A percentile compares a stretch with the other conserved stretches of the same genome.
phyloP scores from a whole-genome alignment of 2,329 filamentous ascomycete species.

The Calonectria honghensis region DNA sequence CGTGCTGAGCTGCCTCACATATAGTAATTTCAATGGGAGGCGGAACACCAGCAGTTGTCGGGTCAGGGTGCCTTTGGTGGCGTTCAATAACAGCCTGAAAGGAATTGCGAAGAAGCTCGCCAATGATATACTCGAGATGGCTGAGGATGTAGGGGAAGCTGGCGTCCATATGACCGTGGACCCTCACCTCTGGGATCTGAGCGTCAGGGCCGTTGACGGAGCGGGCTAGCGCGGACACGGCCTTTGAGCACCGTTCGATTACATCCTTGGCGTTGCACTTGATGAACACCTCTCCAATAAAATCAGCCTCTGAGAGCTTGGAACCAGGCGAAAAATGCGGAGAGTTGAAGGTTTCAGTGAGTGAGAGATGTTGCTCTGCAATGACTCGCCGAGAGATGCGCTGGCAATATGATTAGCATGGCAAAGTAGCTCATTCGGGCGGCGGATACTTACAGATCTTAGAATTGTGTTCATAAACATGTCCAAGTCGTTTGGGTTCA shows the following conservation, averaged over 20 bases:
- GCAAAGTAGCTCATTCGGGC: neutral
- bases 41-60: slow-evolving; percentile 63
- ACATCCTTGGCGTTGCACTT: slow-evolving; percentile 94
- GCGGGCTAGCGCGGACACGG: slow-evolving; percentile 83
- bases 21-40: slow-evolving; percentile 95
- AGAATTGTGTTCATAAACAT: slow-evolving; percentile 96
- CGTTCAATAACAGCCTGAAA: slow-evolving; percentile 93
- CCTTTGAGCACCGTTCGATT: slow-evolving; percentile 86
- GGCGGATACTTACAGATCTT: slow-evolving; percentile 80
- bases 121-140: slow-evolving; percentile 97
- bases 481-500: slow-evolving; percentile 88
- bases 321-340: slow-evolving; percentile 91
- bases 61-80: slow-evolving; percentile 66
- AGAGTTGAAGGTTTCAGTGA: slow-evolving; percentile 95
- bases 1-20: slow-evolving; percentile 94
- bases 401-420: slow-evolving; percentile 64
- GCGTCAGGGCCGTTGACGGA: slow-evolving; percentile 83
- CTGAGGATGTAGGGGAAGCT: slow-evolving; percentile 97
- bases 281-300: slow-evolving; percentile 96
- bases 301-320: slow-evolving; percentile 83
- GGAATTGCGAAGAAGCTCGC: slow-evolving; percentile 94
- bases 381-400: slow-evolving; percentile 97
- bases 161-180: slow-evolving; percentile 90
- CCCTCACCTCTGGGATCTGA: slow-evolving; percentile 85
- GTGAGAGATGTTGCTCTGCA: slow-evolving; percentile 95